Evolutionary conservation across 169 alveolate species (phyloP).

Genomic region (Eimeria nieschulzi): DNA sequence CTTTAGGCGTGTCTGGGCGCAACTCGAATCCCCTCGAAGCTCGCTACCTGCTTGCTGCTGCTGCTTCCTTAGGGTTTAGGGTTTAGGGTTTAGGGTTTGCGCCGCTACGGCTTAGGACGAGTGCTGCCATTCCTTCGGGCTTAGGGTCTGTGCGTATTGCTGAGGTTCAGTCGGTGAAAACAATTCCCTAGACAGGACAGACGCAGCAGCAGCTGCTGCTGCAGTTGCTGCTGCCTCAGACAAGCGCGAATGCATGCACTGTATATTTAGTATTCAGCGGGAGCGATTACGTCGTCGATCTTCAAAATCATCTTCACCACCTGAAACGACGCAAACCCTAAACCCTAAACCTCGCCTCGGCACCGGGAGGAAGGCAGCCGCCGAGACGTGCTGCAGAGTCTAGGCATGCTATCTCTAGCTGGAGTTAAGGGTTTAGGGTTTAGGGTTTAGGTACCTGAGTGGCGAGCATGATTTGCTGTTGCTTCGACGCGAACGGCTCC

Average conservation of each 20-base stretch:
- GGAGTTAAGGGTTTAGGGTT: conserved; percentile 34
- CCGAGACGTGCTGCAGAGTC: not conserved
- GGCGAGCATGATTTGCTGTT: conserved; percentile 96
- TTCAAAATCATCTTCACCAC: conserved; percentile 99
- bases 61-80: not conserved
- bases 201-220: conserved; percentile 15
- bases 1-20: too few relatives aligned
- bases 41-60: too few relatives aligned
- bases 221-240: conserved; percentile 7
- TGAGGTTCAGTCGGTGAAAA: too few relatives aligned
- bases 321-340: conserved; percentile 78
- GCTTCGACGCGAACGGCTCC: conserved; percentile 95
- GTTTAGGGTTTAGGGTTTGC: not conserved
- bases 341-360: not conserved
- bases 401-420: not conserved
- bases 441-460: conserved; percentile 92
- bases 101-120: not conserved
- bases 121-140: too few relatives aligned
- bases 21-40: too few relatives aligned
- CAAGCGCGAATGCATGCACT: too few relatives aligned
- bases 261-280: conserved; percentile 39
- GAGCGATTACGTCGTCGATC: conserved; percentile 96
- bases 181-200: too few relatives aligned
- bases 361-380: too few relatives aligned
- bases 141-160: too few relatives aligned